phyloP scores from a whole-genome alignment of 2,329 filamentous ascomycete genomes.

The Akanthomyces muscarius region DNA sequence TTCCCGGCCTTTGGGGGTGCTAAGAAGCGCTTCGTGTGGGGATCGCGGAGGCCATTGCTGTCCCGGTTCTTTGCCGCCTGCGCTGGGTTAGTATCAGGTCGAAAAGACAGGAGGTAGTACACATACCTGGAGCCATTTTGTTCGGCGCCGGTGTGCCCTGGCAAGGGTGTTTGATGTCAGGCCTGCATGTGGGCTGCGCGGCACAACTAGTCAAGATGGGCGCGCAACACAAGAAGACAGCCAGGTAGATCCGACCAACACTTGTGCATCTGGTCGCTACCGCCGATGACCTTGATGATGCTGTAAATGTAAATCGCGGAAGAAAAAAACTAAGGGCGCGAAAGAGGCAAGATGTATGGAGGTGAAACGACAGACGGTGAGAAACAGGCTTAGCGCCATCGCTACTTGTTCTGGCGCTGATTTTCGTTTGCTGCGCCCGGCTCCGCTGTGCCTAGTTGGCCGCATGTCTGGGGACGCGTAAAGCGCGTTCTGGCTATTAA shows the following conservation, averaged over 20 bases:
- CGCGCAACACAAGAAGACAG: not conserved
- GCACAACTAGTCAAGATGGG: constrained; percentile 5
- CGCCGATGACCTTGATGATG: not conserved
- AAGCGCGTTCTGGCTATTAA: constrained; percentile 10
- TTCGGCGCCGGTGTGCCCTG: constrained; percentile 12
- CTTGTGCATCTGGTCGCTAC: not conserved
- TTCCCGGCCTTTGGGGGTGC: constrained; percentile 74
- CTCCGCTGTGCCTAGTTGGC: not conserved
- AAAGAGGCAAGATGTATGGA: constrained; percentile 5
- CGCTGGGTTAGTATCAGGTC: constrained; percentile 15
- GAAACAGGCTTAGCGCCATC: constrained; percentile 12
- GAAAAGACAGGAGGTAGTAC: not conserved
- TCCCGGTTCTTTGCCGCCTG: constrained; percentile 36
- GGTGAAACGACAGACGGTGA: constrained; percentile 2
- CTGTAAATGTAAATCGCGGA: not conserved
- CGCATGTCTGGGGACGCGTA: constrained; percentile 10
- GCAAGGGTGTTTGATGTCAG: constrained; percentile 7
- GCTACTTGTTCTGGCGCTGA: not conserved
- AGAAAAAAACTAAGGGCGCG: not conserved
- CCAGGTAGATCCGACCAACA: not conserved
- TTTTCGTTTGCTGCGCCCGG: constrained; percentile 1
- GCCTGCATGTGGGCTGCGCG: constrained; percentile 11
- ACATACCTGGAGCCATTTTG: constrained; percentile 23
- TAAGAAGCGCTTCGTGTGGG: constrained; percentile 59
- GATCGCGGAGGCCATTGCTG: constrained; percentile 64